Evolutionary conservation across 495 filamentous ascomycete genomes (phyloP).

Genomic region (Lindgomyces ingoldianus): DNA sequence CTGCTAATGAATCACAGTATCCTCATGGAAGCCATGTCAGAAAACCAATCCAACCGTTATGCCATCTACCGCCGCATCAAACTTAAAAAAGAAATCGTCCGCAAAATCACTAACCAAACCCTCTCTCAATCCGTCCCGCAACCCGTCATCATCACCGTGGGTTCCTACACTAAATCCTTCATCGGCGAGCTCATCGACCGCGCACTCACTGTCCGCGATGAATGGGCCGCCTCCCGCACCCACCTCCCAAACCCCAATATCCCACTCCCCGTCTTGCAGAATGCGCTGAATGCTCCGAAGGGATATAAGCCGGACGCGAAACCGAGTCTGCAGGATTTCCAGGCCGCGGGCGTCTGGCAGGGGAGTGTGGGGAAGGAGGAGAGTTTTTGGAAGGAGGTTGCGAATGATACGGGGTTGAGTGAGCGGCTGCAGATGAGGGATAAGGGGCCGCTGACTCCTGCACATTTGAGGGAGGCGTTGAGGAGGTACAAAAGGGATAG

Average conservation of each 20-base stretch:
- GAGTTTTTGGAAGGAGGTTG: conserved; percentile 15
- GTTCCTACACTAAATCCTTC: conserved; percentile 80
- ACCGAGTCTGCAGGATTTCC: conserved; percentile 7
- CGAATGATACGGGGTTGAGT: conserved; percentile 14
- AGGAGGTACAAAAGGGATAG: conserved; percentile 68
- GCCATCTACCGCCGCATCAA: conserved; percentile 67
- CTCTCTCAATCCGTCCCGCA: conserved; percentile 83
- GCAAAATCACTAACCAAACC: conserved; percentile 66
- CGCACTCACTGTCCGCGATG: conserved; percentile 73
- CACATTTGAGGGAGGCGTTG: conserved; percentile 78
- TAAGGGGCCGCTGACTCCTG: conserved; percentile 73
- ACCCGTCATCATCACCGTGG: conserved; percentile 75
- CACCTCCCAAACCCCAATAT: conserved; percentile 31
- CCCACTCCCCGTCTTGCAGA: conserved; percentile 31
- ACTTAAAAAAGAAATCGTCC: conserved; percentile 47
- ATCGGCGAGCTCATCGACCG: conserved; percentile 80
- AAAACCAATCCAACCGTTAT: conserved; percentile 69
- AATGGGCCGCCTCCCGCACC: conserved; percentile 63
- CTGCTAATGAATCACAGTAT: conserved; percentile 47
- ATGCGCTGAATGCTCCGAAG: conserved; percentile 27
- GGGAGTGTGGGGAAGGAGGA: not conserved
- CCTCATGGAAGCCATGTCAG: conserved; percentile 68
- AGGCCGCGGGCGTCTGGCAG: not conserved
- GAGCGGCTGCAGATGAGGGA: conserved; percentile 45
- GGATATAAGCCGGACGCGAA: conserved; percentile 5